Base-by-base conservation (phyloP, 768 basidiomycete genomes). In the Fomitopsis pulvina region DNA sequence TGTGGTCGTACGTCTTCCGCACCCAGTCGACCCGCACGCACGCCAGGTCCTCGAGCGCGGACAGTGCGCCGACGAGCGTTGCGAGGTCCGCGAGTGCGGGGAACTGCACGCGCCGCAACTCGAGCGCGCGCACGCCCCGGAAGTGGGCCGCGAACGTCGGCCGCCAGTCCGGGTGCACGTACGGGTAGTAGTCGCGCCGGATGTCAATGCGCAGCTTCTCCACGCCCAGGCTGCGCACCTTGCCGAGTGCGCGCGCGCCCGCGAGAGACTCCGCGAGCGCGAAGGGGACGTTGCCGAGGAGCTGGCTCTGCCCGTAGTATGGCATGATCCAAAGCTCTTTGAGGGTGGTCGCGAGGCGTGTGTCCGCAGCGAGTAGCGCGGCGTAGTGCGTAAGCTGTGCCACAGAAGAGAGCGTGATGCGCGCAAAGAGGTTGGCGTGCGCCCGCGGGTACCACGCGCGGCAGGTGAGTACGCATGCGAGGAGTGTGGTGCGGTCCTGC, bases 401-500 rank as follows among this genome's bases (percentile, higher is more conserved):
- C 14, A 39, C 3, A 14, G 10, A n/a, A n/a, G 16, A 25, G 26
- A 50, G n/a, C 18, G 4, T 20, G 21, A 53, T 18, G 27, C n/a
- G 14, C 47, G 28, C 11, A 45, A 56, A 53, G 30, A 56, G 43
- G 26, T 53, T 54, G 45, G 51, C 32, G 18, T 49, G 42, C 42
- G 38, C 32, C 3, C 41, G 42, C 22, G 48, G 41, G 6, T 51
- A 25, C 48, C 52, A 54, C 18, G 48, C 37, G 22, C 41, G 27
- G 48, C 52, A 53, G 27, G 52, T 52, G 5, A 57, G 48, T n/a
- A 41, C 44, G 29, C 55, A 57, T 2, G 37, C 28, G n/a, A 38
- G n/a, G 24, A 56, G 52, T n/a, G 48, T 39, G 10, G 8, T 22
- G 21, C 39, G 42, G 44, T 53, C 47, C 21, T 47, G 41, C 18